Evolutionary conservation across 495 filamentous ascomycete species (phyloP), one percentile per base, ranked within the genome.

Genomic region (Neurospora sp.): DNA sequence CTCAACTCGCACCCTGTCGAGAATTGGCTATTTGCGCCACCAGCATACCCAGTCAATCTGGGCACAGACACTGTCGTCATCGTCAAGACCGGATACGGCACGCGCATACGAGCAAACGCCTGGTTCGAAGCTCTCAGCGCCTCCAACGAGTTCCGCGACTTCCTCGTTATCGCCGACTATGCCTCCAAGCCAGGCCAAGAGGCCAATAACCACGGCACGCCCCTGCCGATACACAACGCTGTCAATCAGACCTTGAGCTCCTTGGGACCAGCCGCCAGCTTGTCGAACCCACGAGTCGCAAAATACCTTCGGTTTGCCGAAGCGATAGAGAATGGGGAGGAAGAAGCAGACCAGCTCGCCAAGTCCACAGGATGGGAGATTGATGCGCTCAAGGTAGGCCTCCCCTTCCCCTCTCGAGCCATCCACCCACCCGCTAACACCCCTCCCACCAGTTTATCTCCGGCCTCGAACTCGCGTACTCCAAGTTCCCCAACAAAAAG

Each of bases 41-140:
- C 75, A 4, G 16, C 39, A 37, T 74, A 72, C 31, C 74, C 77
- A 0, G 68, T 85, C 71, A 79, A 82, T 40, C 72, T 78, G 4
- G 73, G 71, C 31, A 75, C 77, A 45, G 84, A 86, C 44, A 74
- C 83, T 6, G 79, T 79, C 35, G 77, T 84, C 53, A 78, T 85
- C 53, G 69, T 86, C 22, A 86, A 86, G 74, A 85, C 84, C 4
- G 84, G 84, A 38, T 86, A 80, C 70, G 82, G 83, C 37, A 85
- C 83, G 16, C 76, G 74, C 45, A 68, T 78, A 9, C 75, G 84
- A 16, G 75, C 85, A 22, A 70, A 75, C 8, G 77, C 77, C n/a
- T 78, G 79, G 70, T 71, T 86, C n/a, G 76, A 82, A 39, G 79
- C 83, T 4, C 68, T 85, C 45, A 75, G 76, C 38, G 69, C 76